Percentiles rank a stretch among this genome's conserved stretches.
Evolutionary conservation across 331 rosid species (phyloP).

Genomic region (Pyrus hybrid): DNA sequence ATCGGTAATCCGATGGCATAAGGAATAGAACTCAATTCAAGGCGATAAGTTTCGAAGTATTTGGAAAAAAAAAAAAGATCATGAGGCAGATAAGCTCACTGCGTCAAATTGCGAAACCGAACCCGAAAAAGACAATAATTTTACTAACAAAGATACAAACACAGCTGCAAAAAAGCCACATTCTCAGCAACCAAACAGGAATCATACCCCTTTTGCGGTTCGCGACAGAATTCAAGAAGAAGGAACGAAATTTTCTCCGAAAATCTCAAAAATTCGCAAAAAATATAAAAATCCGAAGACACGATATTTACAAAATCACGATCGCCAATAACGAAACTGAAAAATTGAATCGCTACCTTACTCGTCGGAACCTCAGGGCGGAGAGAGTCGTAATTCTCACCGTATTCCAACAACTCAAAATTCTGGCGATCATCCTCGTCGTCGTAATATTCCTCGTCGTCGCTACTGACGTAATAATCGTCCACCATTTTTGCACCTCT

Average conservation of each 20-base stretch:
- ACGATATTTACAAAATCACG: not conserved
- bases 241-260: not conserved
- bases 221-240: not conserved
- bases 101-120: not conserved
- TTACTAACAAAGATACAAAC: not conserved
- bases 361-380: not conserved
- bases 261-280: not conserved
- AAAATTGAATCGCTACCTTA: not conserved
- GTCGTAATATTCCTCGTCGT: slow-evolving; percentile 4
- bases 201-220: not conserved
- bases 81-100: not conserved
- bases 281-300: not conserved
- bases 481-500: slow-evolving; percentile 8
- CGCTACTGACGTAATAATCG: not conserved
- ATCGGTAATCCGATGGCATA: not conserved
- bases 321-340: not conserved
- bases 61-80: not conserved
- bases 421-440: not conserved
- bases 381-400: not conserved
- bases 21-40: not conserved
- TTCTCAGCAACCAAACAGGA: not conserved
- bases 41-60: not conserved
- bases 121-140: not conserved
- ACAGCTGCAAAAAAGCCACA: not conserved
- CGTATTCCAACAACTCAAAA: not conserved